Evolutionary conservation across 176 grass and related monocot species (phyloP).

Genomic region (Oryza officinalis): DNA sequence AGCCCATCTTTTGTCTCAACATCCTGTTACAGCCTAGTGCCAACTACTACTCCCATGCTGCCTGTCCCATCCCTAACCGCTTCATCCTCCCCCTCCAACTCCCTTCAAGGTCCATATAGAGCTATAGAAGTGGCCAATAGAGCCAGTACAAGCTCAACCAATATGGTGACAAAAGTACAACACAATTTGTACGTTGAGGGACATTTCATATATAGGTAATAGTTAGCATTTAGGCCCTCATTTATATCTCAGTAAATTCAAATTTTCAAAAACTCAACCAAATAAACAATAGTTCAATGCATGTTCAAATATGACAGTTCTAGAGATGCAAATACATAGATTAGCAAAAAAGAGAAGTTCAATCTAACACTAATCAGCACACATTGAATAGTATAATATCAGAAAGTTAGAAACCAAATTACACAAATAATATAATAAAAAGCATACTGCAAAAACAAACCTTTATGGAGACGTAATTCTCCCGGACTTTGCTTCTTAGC

Average conservation of each 20-base stretch:
- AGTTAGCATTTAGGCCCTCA: not conserved
- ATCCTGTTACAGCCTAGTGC: no score
- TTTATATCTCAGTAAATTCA: not conserved
- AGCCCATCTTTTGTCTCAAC: no score
- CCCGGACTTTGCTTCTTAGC: conserved; percentile 65
- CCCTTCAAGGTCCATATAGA: no score
- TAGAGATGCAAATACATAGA: not conserved
- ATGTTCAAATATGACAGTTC: not conserved
- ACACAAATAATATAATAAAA: not conserved
- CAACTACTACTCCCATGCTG: no score
- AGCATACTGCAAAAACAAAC: conserved; percentile 21
- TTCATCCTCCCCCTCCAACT: no score
- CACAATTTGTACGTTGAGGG: not conserved
- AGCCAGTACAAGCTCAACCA: not conserved
- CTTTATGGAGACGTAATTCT: conserved; percentile 69
- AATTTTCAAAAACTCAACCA: not conserved
- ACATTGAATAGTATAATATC: not conserved
- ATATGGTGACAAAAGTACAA: not conserved
- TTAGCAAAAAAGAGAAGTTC: not conserved
- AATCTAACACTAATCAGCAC: not conserved
- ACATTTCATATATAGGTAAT: not conserved
- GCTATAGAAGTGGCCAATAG: not conserved
- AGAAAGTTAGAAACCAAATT: not conserved
- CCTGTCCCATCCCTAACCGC: no score
- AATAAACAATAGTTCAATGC: not conserved